phyloP scores from a whole-genome alignment of 495 filamentous ascomycete genomes.

The Trichodelitschia bisporula region DNA sequence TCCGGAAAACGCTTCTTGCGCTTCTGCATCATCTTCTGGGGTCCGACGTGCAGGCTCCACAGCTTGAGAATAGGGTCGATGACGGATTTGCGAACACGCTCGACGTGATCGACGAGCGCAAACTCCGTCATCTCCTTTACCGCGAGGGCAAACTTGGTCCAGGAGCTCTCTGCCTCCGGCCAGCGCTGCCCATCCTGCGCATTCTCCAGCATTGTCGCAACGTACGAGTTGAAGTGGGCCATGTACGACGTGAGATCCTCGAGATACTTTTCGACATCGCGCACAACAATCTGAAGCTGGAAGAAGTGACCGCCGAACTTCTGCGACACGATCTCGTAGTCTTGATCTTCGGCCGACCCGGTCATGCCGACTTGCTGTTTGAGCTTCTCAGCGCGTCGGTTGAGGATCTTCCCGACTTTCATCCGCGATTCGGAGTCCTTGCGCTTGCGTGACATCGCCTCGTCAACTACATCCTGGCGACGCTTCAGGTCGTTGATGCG shows the following conservation, averaged over 20 bases:
- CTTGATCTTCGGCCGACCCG: constrained; percentile 48
- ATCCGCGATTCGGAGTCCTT: constrained; percentile 47
- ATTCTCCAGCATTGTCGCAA: too few species aligned
- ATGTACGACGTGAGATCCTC: too few species aligned
- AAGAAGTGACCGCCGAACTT: constrained; percentile 72
- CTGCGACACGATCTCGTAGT: constrained; percentile 50
- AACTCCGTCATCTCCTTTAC: constrained; percentile 59
- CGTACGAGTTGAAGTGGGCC: too few species aligned
- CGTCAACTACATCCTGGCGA: constrained; percentile 66
- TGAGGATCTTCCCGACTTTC: constrained; percentile 25
- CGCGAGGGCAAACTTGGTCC: constrained; percentile 60
- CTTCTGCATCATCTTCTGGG: constrained; percentile 71
- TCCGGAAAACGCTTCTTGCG: constrained; percentile 72
- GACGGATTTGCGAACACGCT: constrained; percentile 39
- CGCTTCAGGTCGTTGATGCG: constrained; percentile 87
- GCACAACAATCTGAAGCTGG: constrained; percentile 66
- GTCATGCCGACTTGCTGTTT: constrained; percentile 40
- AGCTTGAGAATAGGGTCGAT: constrained; percentile 70
- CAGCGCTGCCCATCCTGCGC: too few species aligned
- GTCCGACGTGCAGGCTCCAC: constrained; percentile 55
- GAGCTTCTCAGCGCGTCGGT: constrained; percentile 60
- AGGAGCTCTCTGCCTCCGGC: constrained; percentile 77
- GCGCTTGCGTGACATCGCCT: constrained; percentile 54
- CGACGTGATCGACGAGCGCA: constrained; percentile 61
- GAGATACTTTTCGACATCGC: constrained; percentile 76